phyloP scores from a whole-genome alignment of 2,329 filamentous ascomycete species.

The Penicillium sp. region DNA sequence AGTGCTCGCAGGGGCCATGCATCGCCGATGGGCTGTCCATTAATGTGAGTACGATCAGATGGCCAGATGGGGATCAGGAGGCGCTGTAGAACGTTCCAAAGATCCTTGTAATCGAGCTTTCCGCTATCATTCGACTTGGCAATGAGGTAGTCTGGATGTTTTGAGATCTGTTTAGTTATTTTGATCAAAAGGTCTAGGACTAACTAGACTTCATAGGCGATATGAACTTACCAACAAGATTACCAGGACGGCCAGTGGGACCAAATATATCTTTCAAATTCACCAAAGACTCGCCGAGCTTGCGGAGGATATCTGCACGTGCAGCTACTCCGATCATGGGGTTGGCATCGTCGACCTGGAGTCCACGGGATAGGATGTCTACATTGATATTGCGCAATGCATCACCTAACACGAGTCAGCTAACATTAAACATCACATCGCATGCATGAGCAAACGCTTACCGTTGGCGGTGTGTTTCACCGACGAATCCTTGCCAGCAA shows the following conservation, averaged over 20 bases:
- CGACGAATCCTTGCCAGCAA: constrained; percentile 28
- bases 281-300: constrained; percentile 46
- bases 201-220: neutral
- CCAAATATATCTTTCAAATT: constrained; percentile 45
- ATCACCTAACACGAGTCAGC: constrained; percentile 21
- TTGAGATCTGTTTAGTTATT: neutral
- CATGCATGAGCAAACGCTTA: constrained; percentile 19
- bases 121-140: constrained; percentile 21
- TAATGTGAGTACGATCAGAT: constrained; percentile 43
- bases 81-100: constrained; percentile 49
- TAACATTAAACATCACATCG: neutral
- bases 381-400: constrained; percentile 39
- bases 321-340: constrained; percentile 50
- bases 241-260: constrained; percentile 46
- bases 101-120: constrained; percentile 40
- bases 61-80: constrained; percentile 54
- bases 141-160: constrained; percentile 43
- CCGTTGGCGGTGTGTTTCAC: constrained; percentile 37
- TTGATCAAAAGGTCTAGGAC: too few species aligned
- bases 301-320: constrained; percentile 45
- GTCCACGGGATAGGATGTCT: constrained; percentile 37
- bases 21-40: constrained; percentile 49
- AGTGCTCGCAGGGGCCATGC: constrained; percentile 49
- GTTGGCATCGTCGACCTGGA: constrained; percentile 49
- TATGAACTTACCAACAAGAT: constrained; percentile 47